Evolutionary conservation across 78 protist genomes (phyloP).

Genomic region (Dictyostelium brefeldianum): DNA sequence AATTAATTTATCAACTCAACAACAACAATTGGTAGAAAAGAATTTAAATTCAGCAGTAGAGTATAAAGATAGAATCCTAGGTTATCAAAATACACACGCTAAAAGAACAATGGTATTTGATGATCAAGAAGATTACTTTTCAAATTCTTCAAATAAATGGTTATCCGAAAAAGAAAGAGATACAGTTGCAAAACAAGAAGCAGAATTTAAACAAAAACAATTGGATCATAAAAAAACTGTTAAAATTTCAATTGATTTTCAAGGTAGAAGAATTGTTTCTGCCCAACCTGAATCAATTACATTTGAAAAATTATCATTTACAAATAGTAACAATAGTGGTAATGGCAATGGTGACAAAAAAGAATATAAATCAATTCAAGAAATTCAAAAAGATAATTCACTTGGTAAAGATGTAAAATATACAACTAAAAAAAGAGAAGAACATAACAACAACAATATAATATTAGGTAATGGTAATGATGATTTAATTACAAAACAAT

Average conservation of each 20-base stretch:
- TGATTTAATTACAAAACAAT: constrained; percentile 47
- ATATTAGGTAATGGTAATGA: neutral
- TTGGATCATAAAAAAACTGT: constrained; percentile 20
- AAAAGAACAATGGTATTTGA: constrained; percentile 87
- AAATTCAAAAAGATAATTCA: neutral
- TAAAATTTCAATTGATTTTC: constrained; percentile 47
- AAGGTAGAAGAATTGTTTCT: constrained; percentile 47
- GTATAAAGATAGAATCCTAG: constrained; percentile 80
- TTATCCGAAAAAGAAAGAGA: constrained; percentile 70
- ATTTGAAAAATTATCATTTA: constrained; percentile 26
- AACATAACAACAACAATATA: neutral
- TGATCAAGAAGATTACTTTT: constrained; percentile 88
- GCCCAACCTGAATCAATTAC: neutral
- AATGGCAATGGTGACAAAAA: neutral
- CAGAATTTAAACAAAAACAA: constrained; percentile 11
- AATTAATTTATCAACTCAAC: constrained; percentile 20
- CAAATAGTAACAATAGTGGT: neutral
- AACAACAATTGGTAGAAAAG: constrained; percentile 4
- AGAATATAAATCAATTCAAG: constrained; percentile 8
- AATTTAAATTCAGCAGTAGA: constrained; percentile 20
- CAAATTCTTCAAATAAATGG: constrained; percentile 73
- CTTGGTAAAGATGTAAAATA: constrained; percentile 11
- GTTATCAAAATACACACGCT: constrained; percentile 78
- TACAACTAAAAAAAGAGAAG: neutral
- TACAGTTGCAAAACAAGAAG: constrained; percentile 27